These are phyloP conservation scores for Vickermania ingenoplastis DNA, from an alignment of 208 protist genomes.

Conservation along the genomic window DNA sequence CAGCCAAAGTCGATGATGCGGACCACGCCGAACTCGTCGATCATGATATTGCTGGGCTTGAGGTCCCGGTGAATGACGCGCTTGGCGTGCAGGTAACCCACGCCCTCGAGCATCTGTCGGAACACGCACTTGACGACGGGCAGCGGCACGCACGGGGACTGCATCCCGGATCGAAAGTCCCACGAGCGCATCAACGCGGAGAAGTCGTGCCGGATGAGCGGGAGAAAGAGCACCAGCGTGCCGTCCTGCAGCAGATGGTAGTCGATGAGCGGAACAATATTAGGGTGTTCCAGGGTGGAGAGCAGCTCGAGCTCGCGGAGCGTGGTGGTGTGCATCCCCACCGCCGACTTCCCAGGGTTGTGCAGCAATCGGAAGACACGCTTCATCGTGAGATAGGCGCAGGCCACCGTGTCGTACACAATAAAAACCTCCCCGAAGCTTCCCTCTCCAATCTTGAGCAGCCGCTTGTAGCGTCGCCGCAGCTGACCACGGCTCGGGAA, in stretches of 20 bases:
- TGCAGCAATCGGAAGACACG: constrained; percentile 60
- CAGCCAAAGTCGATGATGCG: constrained; percentile 89
- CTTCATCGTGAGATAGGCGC: constrained; percentile 80
- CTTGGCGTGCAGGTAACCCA: constrained; percentile 74
- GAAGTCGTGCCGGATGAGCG: constrained; percentile 69
- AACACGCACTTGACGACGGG: constrained; percentile 76
- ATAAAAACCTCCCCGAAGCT: constrained; percentile 83
- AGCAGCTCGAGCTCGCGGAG: constrained; percentile 69
- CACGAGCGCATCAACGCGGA: constrained; percentile 48
- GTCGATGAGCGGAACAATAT: constrained; percentile 53
- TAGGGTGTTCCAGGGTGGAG: constrained; percentile 53
- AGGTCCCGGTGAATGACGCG: constrained; percentile 80
- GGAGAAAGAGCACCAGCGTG: constrained; percentile 60
- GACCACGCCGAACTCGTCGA: constrained; percentile 58
- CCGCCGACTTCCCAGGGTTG: constrained; percentile 20
- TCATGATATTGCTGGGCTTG: constrained; percentile 87
- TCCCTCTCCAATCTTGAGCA: constrained; percentile 78
- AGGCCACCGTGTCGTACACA: constrained; percentile 58
- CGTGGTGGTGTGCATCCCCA: constrained; percentile 64
- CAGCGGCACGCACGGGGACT: constrained; percentile 46
- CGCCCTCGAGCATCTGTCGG: constrained; percentile 55
- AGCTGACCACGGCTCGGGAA: constrained; percentile 14
- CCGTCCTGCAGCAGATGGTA: constrained; percentile 66
- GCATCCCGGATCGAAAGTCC: neutral
- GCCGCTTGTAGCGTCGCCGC: constrained; percentile 38